Evolutionary conservation across 345 rosid species (phyloP), one percentile per base, ranked within the genome.

Genomic region (Populus davidiana): DNA sequence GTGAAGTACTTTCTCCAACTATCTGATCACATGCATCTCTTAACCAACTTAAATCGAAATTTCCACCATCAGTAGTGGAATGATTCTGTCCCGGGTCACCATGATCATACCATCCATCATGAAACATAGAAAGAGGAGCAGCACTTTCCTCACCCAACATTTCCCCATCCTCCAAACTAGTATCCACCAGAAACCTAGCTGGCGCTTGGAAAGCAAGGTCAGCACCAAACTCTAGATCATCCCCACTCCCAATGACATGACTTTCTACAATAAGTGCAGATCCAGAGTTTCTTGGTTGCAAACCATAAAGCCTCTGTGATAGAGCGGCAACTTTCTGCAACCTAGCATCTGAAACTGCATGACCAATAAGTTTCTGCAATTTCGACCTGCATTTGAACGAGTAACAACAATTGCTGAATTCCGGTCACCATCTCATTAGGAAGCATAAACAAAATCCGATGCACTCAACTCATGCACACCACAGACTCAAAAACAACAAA

Each of bases 121-220:
- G 70, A 81, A 80, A 82, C n/a, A 85, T 78, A 72, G 87, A 81
- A 80, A 77, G 49, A 71, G 85, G 79, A 9, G 66, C 80, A 74
- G 75, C 71, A 67, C 79, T 82, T 82, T 87, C 93, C 70, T 77
- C 85, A 38, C 81, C 85, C 39, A 84, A 38, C 56, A 90, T 74
- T 36, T 87, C 91, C 10, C 50, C 85, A 73, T 86, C 90, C 61
- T 84, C 94, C 79, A 90, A 74, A 69, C 86, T 85, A 74, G 78
- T 76, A 79, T 95, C 96, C 52, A 91, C 89, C 81, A 95, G 62
- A 85, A 95, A 95, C 67, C 99, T 88, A 69, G 91, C 80, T 33
- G 98, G 98, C 56, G 92, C 84, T 79, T 74, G 89, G 77, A 95
- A 95, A 70, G 71, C 85, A 80, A 95, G 89, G 83, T 95, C 90